These are phyloP conservation scores for Cryoendolithus antarcticus DNA, from an alignment of 2,329 filamentous ascomycete genomes.

Conservation along the genomic window DNA sequence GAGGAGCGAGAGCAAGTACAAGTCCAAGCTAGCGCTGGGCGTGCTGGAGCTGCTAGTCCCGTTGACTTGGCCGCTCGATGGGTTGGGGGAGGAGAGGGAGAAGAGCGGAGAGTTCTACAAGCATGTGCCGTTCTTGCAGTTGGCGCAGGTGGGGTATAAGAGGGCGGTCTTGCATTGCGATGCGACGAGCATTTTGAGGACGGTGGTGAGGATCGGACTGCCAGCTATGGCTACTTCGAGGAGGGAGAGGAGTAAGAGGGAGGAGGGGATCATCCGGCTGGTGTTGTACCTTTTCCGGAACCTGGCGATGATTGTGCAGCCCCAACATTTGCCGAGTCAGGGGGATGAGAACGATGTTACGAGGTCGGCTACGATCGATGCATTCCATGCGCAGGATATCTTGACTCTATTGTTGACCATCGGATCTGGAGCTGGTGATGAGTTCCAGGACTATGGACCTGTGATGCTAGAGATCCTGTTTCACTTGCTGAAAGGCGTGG, in stretches of 20 bases:
- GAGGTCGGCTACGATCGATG: conserved; percentile 74
- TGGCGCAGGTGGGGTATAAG: conserved; percentile 85
- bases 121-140: conserved; percentile 77
- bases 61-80: conserved; percentile 83
- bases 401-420: conserved; percentile 75
- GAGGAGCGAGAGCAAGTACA: conserved; percentile 60
- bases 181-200: conserved; percentile 62
- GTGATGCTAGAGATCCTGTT: conserved; percentile 87
- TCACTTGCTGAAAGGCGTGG: conserved; percentile 80
- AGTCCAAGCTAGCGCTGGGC: conserved; percentile 66
- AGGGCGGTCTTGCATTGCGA: conserved; percentile 76
- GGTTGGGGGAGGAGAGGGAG: conserved; percentile 50
- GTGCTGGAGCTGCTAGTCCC: conserved; percentile 85
- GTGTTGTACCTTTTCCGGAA: conserved; percentile 84
- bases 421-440: conserved; percentile 84
- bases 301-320: conserved; percentile 68
- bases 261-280: conserved; percentile 87
- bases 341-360: conserved; percentile 86
- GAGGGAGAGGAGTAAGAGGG: conserved; percentile 62
- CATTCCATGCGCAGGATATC: conserved; percentile 82
- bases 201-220: conserved; percentile 66
- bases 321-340: conserved; percentile 60
- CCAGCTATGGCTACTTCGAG: conserved; percentile 73
- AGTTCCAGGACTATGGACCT: conserved; percentile 81
- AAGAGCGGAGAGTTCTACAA: conserved; percentile 90